Conservation (phyloP, 768 basidiomycete species). For the Dioszegia crocea region DNA sequence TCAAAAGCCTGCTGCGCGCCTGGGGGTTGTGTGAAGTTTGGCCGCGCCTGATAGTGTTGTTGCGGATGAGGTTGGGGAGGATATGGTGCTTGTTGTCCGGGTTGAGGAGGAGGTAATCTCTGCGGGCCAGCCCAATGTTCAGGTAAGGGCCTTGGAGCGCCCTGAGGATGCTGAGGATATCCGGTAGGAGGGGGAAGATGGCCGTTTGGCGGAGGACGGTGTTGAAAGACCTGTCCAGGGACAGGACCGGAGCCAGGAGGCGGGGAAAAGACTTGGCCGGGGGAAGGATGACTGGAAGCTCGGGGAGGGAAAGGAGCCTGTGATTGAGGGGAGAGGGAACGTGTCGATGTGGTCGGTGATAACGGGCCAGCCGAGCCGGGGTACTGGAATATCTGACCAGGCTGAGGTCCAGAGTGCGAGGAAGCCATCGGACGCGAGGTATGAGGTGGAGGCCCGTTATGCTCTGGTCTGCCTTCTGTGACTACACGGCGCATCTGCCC, state of each 20-base stretch:
- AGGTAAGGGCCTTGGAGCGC: background rate
- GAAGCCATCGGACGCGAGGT: background rate
- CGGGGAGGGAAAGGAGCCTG: conserved; percentile 10
- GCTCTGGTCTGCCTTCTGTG: conserved; percentile 30
- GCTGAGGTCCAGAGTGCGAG: conserved; percentile 40
- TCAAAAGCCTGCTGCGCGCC: background rate
- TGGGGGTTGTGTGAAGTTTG: background rate
- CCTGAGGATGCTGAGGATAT: background rate
- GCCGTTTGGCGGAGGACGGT: conserved; percentile 10
- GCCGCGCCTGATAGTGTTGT: background rate
- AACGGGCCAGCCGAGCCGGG: conserved; percentile 20
- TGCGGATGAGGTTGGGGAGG: background rate
- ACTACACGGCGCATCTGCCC: conserved; percentile 32
- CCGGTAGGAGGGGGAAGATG: background rate
- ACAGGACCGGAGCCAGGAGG: conserved; percentile 24
- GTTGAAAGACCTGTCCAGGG: conserved; percentile 34
- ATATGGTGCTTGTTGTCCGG: conserved; percentile 7
- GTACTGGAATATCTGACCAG: conserved; percentile 47
- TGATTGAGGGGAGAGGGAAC: conserved; percentile 7
- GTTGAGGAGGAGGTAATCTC: conserved; percentile 12
- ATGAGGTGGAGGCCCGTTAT: background rate
- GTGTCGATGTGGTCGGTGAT: background rate
- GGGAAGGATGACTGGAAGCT: conserved; percentile 26
- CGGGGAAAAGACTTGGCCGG: conserved; percentile 37
- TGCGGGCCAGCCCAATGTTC: conserved; percentile 5